Base-by-base conservation (phyloP, 202 grass and related monocot species). In the Elaeis oleifera region DNA sequence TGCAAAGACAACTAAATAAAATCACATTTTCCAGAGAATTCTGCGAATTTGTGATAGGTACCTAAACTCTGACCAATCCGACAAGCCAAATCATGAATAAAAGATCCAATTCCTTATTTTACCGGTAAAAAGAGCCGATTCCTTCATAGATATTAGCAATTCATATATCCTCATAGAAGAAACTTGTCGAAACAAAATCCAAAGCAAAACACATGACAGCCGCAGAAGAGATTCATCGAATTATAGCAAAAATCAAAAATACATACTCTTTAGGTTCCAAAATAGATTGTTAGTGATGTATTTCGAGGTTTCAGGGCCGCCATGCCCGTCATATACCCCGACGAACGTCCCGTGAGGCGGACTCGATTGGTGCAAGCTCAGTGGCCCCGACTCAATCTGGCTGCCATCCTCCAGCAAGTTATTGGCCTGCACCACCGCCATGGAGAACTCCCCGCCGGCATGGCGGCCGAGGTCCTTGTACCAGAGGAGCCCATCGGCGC, bases 351-450 rank as follows among this genome's bases (percentile, higher is more conserved):
- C 80, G 9, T 50, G 63, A 3, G 63, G 68, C 18, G 29, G 27
- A 1, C 53, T 25, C 19, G 53, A 36, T 16, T 31, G 58, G 1
- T 49, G 14, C 5, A 25, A 16, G 65, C 67, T 44, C 3, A 84
- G 56, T 18, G 81, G 81, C 11, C 65, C 81, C 7, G 75, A 76
- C 66, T 84, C 81, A 24, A 84, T 31, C 65, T 84, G 81, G 60
- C 81, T 84, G 7, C 32, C 66, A 15, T 84, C 81, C 71, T 79
- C 81, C 36, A 84, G 69, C 32, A 79, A 50, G 7, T 79, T 71
- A 63, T 84, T 84, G 11, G 81, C 81, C 75, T 84, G 81, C 36
- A 74, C 71, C 29, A 84, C 71, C 29, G 81, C 81, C 71, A 84
- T 79, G 60, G 81, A 84, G 66, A 84, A 84, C 60, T 75, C 81